Base-by-base conservation (phyloP, 495 filamentous ascomycete genomes). In the Penicillium chermesinum region DNA sequence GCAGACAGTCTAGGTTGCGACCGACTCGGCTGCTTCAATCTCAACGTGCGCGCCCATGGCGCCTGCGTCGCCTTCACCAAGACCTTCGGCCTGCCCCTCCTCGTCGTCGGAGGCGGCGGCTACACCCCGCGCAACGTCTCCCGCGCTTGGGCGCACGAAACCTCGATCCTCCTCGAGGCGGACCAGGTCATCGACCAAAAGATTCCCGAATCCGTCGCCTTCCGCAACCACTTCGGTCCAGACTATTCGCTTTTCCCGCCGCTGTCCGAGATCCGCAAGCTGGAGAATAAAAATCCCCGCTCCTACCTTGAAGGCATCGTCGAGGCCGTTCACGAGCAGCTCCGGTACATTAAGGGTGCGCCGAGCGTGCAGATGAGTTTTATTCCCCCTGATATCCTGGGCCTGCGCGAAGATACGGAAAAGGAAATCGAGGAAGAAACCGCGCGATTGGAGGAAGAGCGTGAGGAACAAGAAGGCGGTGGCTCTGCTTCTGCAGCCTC, bases 51-150 rank as follows among this genome's bases (percentile, higher is more conserved):
- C 56, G 91, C 89, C 5, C 93, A 98, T 69, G 93, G 89, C 34
- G 83, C 84, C 51, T 97, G 94, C 69, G 87, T 97, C 51, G 81
- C 82, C 35, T 95, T 83, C 62, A 86, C 87, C 61, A 96, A 96
- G 64, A 80, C 70, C 17, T 78, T 88, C 50, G 71, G 76, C 14
- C 67, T 93, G 0, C 93, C 91, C 18, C 71, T 97, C 38, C 80
- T 98, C 41, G 80, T 98, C 55, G 84, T 97, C 48, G 93, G 93
- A 19, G 93, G 93, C 33, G 93, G 93, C 44, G 93, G 93, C 10
- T 98, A 98, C 70, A 98, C 93, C n/a, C 88, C 93, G 7, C 82
- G 91, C 38, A 98, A 98, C 58, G 93, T 98, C 18, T 93, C 91
- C 10, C 85, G 94, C 41, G 86, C 89, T 38, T 98, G 93, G 93